Evolutionary conservation across 345 rosid genomes (phyloP).

Genomic region (Populus euphratica): DNA sequence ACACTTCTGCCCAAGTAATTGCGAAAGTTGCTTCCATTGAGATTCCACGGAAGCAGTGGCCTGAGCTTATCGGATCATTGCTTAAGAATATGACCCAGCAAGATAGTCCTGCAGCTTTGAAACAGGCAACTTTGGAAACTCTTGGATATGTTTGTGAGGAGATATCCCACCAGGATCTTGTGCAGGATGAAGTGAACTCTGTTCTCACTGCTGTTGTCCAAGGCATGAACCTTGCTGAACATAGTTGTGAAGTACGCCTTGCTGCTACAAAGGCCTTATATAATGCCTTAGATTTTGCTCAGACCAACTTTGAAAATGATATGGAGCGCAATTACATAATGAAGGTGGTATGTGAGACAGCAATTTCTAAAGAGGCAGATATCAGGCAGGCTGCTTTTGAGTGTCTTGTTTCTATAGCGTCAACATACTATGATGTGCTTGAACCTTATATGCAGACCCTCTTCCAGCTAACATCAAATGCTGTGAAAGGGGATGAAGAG

Average conservation of each 20-base stretch:
- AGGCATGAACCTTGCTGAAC: constrained; percentile 84
- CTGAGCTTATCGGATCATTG: constrained; percentile 63
- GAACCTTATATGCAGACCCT: constrained; percentile 84
- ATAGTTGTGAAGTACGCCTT: constrained; percentile 69
- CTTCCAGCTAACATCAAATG: constrained; percentile 83
- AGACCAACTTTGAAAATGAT: constrained; percentile 86
- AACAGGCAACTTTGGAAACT: constrained; percentile 88
- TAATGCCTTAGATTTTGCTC: constrained; percentile 91
- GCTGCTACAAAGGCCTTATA: constrained; percentile 77
- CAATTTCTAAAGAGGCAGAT: constrained; percentile 69
- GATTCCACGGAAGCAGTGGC: constrained; percentile 92
- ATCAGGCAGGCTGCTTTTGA: constrained; percentile 92
- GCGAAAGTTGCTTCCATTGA: constrained; percentile 91
- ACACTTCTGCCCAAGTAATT: constrained; percentile 86
- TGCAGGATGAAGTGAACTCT: constrained; percentile 82
- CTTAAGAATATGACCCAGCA: constrained; percentile 75
- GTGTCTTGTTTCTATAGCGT: constrained; percentile 93
- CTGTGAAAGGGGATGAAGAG: constrained; percentile 83
- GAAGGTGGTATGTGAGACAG: constrained; percentile 91
- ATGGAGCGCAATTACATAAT: constrained; percentile 89
- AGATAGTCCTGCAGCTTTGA: constrained; percentile 51
- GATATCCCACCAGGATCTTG: constrained; percentile 78
- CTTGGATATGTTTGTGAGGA: constrained; percentile 93
- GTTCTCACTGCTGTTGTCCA: constrained; percentile 96
- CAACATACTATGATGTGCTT: constrained; percentile 77